Percentiles rank a stretch among this genome's conserved stretches.
Evolutionary conservation across 1,284 basidiomycete species (phyloP).

Genomic region (Tilletia indica): DNA sequence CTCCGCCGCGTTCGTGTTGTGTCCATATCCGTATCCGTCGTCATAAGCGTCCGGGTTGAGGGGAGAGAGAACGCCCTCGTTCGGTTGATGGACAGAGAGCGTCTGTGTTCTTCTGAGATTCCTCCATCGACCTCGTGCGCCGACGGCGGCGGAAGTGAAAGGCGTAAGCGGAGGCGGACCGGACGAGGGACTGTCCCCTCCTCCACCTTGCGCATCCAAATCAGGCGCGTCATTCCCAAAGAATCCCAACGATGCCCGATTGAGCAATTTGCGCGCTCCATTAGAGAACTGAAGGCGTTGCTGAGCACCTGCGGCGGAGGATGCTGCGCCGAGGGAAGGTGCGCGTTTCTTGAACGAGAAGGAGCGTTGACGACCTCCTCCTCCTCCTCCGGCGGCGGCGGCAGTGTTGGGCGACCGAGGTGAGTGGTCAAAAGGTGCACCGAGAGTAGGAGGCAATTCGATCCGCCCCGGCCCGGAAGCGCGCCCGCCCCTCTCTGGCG

Average conservation of each 20-base stretch:
- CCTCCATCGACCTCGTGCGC: background rate
- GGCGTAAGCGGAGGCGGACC: background rate
- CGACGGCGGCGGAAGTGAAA: background rate
- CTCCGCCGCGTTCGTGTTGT: background rate
- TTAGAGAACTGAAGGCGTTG: background rate
- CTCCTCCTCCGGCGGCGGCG: too few relatives aligned
- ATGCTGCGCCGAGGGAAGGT: conserved; percentile 1
- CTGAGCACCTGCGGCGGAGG: background rate
- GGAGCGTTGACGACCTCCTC: background rate
- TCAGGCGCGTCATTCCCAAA: background rate
- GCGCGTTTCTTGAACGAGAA: conserved; percentile 15
- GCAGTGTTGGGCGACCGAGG: background rate
- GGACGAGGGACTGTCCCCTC: background rate
- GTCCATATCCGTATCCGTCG: conserved; percentile 9
- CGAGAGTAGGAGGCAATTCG: background rate
- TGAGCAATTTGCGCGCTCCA: background rate
- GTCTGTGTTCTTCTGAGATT: background rate
- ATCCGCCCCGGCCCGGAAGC: background rate
- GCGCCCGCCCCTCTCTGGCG: background rate
- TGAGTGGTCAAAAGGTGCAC: background rate
- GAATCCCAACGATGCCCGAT: conserved; percentile 2
- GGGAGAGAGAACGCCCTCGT: background rate
- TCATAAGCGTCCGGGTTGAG: conserved; percentile 13
- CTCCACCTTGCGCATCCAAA: background rate
- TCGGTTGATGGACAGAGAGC: conserved; percentile 26